Conservation (phyloP, 2,329 filamentous ascomycete species). For the Fusarium subtropicale region DNA sequence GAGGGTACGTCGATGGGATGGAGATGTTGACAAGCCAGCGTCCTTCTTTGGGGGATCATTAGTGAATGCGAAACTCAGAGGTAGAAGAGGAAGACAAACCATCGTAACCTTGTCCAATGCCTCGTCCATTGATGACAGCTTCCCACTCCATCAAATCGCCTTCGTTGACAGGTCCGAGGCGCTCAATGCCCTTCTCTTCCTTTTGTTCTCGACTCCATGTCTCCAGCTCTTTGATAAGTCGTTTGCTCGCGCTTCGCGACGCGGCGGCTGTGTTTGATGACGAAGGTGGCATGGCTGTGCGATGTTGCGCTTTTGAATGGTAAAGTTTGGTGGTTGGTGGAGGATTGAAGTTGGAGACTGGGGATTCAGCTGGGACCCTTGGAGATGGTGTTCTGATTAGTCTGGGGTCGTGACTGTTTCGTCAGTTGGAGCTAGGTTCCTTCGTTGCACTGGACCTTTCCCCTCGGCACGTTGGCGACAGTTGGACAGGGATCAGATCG, state of each 20-base stretch:
- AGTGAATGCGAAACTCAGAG: not conserved
- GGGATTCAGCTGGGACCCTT: constrained; percentile 3
- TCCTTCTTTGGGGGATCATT: constrained; percentile 62
- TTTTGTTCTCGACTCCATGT: constrained; percentile 62
- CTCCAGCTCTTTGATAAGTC: constrained; percentile 69
- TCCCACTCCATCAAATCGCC: constrained; percentile 69
- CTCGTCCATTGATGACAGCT: constrained; percentile 69
- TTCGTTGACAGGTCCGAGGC: constrained; percentile 66
- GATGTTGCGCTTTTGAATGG: constrained; percentile 3
- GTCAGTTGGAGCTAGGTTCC: constrained; percentile 26
- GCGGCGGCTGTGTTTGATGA: constrained; percentile 40
- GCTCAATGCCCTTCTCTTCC: constrained; percentile 66
- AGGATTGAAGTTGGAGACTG: not conserved
- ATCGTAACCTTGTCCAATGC: constrained; percentile 67
- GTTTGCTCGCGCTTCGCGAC: constrained; percentile 63
- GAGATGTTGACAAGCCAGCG: constrained; percentile 84
- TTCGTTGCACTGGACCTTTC: constrained; percentile 8
- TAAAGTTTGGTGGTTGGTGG: not conserved
- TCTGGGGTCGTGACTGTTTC: constrained; percentile 34
- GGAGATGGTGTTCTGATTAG: constrained; percentile 14
- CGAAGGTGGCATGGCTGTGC: constrained; percentile 32
- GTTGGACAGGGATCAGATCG: constrained; percentile 42
- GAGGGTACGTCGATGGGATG: constrained; percentile 83
- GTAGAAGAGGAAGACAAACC: constrained; percentile 50
- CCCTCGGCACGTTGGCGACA: constrained; percentile 23